phyloP scores from a whole-genome alignment of 306 rosid genomes.

The Fragaria iinumae region DNA sequence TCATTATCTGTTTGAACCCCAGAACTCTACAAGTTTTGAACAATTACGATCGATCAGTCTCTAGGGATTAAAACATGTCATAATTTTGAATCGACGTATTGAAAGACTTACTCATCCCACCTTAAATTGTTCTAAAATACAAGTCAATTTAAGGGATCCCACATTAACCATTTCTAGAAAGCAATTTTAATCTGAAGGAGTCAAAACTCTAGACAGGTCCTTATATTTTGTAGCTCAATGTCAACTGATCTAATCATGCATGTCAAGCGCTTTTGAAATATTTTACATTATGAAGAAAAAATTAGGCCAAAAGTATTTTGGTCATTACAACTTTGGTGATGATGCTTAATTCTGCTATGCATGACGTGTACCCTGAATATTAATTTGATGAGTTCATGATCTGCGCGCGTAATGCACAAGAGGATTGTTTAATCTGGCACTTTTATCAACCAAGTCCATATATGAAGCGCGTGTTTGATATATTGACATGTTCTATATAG shows the following conservation, averaged over 20 bases:
- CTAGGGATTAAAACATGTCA: neutral
- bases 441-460: neutral
- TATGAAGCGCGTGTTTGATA: neutral
- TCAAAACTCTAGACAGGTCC: neutral
- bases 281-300: neutral
- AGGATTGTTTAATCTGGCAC: neutral
- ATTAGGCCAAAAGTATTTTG: neutral
- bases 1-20: neutral
- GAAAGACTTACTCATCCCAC: neutral
- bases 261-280: neutral
- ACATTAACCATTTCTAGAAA: neutral
- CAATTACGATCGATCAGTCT: neutral
- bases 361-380: neutral
- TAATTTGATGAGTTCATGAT: neutral
- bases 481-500: neutral
- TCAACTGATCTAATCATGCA: neutral
- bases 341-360: neutral
- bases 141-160: neutral
- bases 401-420: neutral
- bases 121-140: neutral
- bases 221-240: neutral
- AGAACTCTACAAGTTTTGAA: neutral
- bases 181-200: neutral
- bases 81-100: neutral
- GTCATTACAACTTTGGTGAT: neutral